Base-by-base conservation (phyloP, 2,329 filamentous ascomycete species). In the Talaromyces sp. region DNA sequence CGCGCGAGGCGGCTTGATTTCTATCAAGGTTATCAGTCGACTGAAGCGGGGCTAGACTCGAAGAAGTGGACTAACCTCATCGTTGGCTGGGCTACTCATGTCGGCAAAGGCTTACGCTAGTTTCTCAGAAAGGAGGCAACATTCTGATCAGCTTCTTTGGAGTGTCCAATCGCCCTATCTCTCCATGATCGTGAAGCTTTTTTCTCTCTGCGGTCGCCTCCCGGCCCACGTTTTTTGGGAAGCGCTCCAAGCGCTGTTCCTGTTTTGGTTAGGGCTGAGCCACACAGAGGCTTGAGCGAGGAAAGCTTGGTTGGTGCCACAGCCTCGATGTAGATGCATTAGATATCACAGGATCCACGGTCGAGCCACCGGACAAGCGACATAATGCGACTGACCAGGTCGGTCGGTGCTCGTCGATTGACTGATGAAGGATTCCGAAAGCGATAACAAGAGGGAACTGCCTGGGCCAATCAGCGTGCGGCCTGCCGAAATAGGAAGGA, bases 1-100 rank as follows among this genome's bases (percentile, higher is more conserved):
- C 74, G 71, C 54, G 84, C 82, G 36, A 73, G 69, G 60, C 69
- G 69, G 32, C 71, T 68, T 33, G 63, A 54, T 55, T 69, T 66
- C 70, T 75, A n/a, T 25, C 15, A 49, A 49, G 55, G 27, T 15
- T 44, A 56, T 65, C 25, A 63, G 57, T 53, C 52, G 56, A 44
- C 54, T 36, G 33, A 3, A 13, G 11, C 11, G 32, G 11, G 33
- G 11, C 13, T 36, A 15, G 17, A 22, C 25, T 57, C 22, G 32
- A 28, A 55, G 27, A 44, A 47, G 39, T 6, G 11, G 10, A 9
- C 33, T 62, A 32, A 62, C 60, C 44, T 54, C 42, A 39, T 53
- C 22, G 33, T 62, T 42, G 49, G 11, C 11, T 25, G 42, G 27
- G 2, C 19, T 36, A 19, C 54, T 56, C 54, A 56, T 56, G 33